These are phyloP conservation scores for Xylaria acuta DNA, from an alignment of 495 filamentous ascomycete species.

Conservation along the genomic window DNA sequence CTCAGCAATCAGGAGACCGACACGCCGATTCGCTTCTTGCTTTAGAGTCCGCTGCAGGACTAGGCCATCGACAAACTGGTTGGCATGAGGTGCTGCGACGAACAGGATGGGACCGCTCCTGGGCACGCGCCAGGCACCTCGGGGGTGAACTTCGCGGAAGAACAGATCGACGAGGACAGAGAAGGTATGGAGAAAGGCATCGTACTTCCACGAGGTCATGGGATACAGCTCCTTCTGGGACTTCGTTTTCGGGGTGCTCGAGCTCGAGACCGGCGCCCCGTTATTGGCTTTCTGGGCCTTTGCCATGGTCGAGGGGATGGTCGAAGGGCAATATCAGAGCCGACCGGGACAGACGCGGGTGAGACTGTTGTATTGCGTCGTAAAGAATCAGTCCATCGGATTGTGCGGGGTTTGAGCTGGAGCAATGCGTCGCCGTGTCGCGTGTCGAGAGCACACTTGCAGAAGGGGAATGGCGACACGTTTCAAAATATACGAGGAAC, in stretches of 20 bases:
- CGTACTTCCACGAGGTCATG: slow-evolving; percentile 78
- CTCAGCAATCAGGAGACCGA: slow-evolving; percentile 90
- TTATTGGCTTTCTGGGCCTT: slow-evolving; percentile 29
- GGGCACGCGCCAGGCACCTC: slow-evolving; percentile 92
- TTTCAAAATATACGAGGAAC: not conserved
- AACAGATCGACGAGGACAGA: slow-evolving; percentile 91
- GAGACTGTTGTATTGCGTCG: not conserved
- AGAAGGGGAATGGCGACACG: not conserved
- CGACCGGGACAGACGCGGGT: not conserved
- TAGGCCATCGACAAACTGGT: slow-evolving; percentile 97
- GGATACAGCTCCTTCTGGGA: slow-evolving; percentile 64
- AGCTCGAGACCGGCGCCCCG: slow-evolving; percentile 25
- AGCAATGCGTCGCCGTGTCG: not conserved
- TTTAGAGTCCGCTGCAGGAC: slow-evolving; percentile 90
- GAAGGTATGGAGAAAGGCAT: slow-evolving; percentile 80
- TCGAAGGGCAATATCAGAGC: not conserved
- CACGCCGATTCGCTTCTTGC: slow-evolving; percentile 83
- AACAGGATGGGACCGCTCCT: slow-evolving; percentile 88
- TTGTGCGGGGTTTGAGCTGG: slow-evolving; percentile 1
- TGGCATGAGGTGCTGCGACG: slow-evolving; percentile 97
- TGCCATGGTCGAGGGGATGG: slow-evolving; percentile 29
- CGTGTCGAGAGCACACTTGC: not conserved
- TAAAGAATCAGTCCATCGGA: slow-evolving; percentile 10
- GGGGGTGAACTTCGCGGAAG: slow-evolving; percentile 96
- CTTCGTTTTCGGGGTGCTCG: slow-evolving; percentile 35